Evolutionary conservation across 176 grass and related monocot genomes (phyloP), one percentile per base, ranked within the genome.

Genomic region (Triticum timopheevii): DNA sequence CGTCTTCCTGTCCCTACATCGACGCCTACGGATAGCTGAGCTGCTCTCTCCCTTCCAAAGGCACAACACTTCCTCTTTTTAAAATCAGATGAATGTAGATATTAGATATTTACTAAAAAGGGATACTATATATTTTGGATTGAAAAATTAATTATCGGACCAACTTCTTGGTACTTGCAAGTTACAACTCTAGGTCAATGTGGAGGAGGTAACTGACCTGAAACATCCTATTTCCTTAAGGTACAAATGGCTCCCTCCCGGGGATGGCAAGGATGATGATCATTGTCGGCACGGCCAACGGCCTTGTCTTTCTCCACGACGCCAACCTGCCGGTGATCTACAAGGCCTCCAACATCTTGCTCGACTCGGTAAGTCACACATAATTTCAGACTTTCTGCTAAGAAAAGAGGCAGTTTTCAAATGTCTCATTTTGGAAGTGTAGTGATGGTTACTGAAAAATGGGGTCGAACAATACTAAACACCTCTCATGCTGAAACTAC

Each of bases 261-360:
- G 88, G 93, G 87, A 88, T 89, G 85, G 84, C 85, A 4, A 89
- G 93, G 82, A 90, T 94, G 83, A 92, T 92, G 79, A 92, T 94
- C 19, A 87, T 90, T 11, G 61, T 94, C 24, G 79, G 87, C 17
- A 38, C 36, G 36, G 36, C 93, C 49, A 92, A 92, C 79, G 93
- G 90, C 67, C 93, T 94, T 35, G 85, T 87, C 10, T 94, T 94
- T 75, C 93, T 94, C 65, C 93, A 94, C 20, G 79, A 73, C 5
- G 78, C 93, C 10, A 76, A 86, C 73, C 79, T 83, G 2, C 93
- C 87, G 5, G 87, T 94, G 36, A 94, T 94, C 68, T 94, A 94
- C 87, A 94, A 94, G 86, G 93, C 90, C 42, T 94, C 93, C 19
- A 94, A 94, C 40, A 94, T 94, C 79, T 38, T 38, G 36, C 36